A percentile compares a stretch with the other conserved stretches of the same genome.
These are phyloP conservation scores for Singerocomus inundabilis DNA, from an alignment of 1,284 basidiomycete genomes.

Conservation along the genomic window DNA sequence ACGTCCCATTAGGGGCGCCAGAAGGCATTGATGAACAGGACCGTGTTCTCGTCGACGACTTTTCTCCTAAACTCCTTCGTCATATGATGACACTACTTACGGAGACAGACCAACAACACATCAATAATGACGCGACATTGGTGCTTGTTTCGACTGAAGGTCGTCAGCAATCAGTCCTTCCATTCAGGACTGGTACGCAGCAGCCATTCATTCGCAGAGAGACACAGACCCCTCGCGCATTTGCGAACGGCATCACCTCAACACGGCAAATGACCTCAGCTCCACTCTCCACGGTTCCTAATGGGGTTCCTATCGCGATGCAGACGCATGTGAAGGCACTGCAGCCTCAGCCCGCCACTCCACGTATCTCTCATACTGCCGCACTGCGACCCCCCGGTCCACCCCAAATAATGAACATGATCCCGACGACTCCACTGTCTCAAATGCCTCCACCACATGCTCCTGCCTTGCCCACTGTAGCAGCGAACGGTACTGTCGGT, in stretches of 20 bases:
- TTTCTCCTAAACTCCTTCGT: slow-evolving; percentile 56
- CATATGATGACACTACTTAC: slow-evolving; percentile 54
- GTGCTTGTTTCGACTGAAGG: slow-evolving; percentile 39
- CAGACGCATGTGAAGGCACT: slow-evolving; percentile 56
- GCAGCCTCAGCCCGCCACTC: slow-evolving; percentile 45
- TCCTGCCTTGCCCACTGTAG: slow-evolving; percentile 2
- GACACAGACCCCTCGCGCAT: slow-evolving; percentile 29
- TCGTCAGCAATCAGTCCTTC: slow-evolving; percentile 36
- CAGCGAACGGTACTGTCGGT: slow-evolving; percentile 10
- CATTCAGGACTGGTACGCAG: slow-evolving; percentile 37
- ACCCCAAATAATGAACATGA: slow-evolving; percentile 28
- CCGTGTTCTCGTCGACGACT: slow-evolving; percentile 69
- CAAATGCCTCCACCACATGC: slow-evolving; percentile 22
- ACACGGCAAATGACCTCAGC: slow-evolving; percentile 27
- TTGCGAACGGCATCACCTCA: slow-evolving; percentile 27
- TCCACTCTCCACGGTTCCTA: slow-evolving; percentile 32
- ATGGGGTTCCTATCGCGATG: slow-evolving; percentile 48
- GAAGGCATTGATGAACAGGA: slow-evolving; percentile 69
- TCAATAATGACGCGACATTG: slow-evolving; percentile 47
- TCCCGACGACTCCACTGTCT: slow-evolving; percentile 18
- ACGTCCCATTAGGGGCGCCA: slow-evolving; percentile 53
- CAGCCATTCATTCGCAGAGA: slow-evolving; percentile 42
- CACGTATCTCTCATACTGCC: slow-evolving; percentile 53
- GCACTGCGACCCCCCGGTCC: slow-evolving; percentile 34
- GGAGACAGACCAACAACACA: slow-evolving; percentile 43